Evolutionary conservation across 2,329 filamentous ascomycete species (phyloP).

Genomic region (Penicillium rolfsii): DNA sequence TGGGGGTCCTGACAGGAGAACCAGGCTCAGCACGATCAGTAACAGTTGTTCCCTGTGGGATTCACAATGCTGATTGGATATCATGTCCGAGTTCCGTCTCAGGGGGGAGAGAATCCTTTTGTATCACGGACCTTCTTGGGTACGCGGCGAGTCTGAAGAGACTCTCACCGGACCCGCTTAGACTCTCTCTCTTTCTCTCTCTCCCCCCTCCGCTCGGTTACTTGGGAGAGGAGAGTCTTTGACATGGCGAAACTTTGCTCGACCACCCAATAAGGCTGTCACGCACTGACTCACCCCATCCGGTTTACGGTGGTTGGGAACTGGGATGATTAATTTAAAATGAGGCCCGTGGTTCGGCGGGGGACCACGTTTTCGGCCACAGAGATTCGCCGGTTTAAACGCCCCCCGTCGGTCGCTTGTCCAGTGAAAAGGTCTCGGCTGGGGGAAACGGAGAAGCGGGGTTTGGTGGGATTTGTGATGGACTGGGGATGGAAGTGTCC

Average conservation of each 20-base stretch:
- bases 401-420: not conserved
- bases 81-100: not conserved
- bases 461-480: not conserved
- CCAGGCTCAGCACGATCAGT: not conserved
- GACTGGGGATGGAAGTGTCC: not conserved
- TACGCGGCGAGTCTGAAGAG: not conserved
- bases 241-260: no score
- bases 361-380: not conserved
- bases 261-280: no score
- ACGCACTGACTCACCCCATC: not conserved
- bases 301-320: not conserved
- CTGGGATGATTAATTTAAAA: not conserved
- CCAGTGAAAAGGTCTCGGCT: not conserved
- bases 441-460: not conserved
- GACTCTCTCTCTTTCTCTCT: not conserved
- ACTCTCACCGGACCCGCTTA: not conserved
- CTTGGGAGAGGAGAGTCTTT: no score
- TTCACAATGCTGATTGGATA: not conserved
- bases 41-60: no score
- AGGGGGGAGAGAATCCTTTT: not conserved
- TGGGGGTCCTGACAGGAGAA: not conserved
- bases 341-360: not conserved
- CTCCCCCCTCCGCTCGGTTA: no score
- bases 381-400: not conserved
- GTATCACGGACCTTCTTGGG: not conserved